Evolutionary conservation across 106 monocot species (phyloP), one percentile per base, ranked within the genome.

Genomic region (Dioscorea dumetorum): DNA sequence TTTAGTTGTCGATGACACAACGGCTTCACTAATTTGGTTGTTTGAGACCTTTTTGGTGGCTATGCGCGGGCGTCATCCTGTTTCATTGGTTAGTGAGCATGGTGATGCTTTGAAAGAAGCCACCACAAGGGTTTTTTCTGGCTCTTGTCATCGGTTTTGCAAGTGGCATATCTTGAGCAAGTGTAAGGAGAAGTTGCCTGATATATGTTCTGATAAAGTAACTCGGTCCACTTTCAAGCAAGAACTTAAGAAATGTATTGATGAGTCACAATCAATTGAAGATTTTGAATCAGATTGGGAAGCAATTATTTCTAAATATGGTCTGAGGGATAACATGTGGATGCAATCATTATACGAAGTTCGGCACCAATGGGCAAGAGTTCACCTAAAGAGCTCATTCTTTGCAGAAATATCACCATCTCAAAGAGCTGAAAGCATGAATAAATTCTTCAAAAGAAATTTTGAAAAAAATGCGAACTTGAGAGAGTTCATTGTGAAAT

Each of bases 401-500:
- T 74, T 74, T 66, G 74, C 74, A 0, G 74, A 74, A 67, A 31
- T 74, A 57, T 74, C 74, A 49, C 67, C 66, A 49, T 21, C 58
- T 58, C 74, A 74, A 60, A 74, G 62, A 54, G 62, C 69, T 34
- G 69, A 69, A 57, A 76, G 63, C 19, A 63, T 76, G 69, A 62
- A 70, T 10, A 63, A 70, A 21, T 70, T 76, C 24, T 76, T 59
- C 14, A 11, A 70, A 17, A 62, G 63, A 24, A 53, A 76, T 22
- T 76, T 76, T 57, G 63, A 76, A 24, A 70, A 50, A 9, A 76
- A 58, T 28, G 23, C 62, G 0, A 35, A 62, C n/a, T 22, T 76
- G 4, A 20, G 22, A n/a, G 77, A 64, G 33, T 77, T 70, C 58
- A 20, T 70, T 24, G 16, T 9, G 8, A 57, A 77, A 19, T 77